Evolutionary conservation across 169 alveolate species (phyloP), one percentile per base, ranked within the genome.

Genomic region (Condylostoma magnum): DNA sequence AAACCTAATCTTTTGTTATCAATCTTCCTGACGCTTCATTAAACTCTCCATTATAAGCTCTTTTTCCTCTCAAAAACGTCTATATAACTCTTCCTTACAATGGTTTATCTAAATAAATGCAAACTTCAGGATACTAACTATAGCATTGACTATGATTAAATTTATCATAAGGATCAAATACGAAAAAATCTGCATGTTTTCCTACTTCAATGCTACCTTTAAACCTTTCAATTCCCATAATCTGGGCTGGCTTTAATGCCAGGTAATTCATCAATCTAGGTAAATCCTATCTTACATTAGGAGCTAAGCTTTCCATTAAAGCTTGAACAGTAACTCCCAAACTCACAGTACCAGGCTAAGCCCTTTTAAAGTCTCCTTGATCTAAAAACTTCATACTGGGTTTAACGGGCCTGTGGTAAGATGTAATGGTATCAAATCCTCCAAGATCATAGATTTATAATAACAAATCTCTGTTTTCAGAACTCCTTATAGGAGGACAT

Each of bases 131-230:
- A 36, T 33, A 15, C 12, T 20, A n/a, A 10, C 22, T 60, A 10
- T 33, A 36, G 12, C 22, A 22, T 8, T 27, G 6, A 6, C 25
- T 41, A 30, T 37, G 41, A 15, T n/a, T 28, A 10, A 15, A 18
- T 28, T 10, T 18, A 30, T 10, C n/a, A n/a, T 22, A 15, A n/a
- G 79, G 73, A 34, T 71, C 79, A 71, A 71, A 71, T n/a, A 71
- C 69, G n/a, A 71, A 50, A 3, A 71, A 41, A 57, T 71, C 79
- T 18, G 79, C 79, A 71, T 56, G 71, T 41, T 71, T 71, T 1
- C 73, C 73, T 22, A 27, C 33, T 55, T 18, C 30, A 0, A 71
- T 54, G 10, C 52, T 38, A 15, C 79, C 79, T 71, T 71, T 71
- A 31, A 30, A 28, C 6, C 30, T 37, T 27, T 54, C 33, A 58